Conservation (phyloP, 176 grass and related monocot species). For the Eragrostis nindensis region DNA sequence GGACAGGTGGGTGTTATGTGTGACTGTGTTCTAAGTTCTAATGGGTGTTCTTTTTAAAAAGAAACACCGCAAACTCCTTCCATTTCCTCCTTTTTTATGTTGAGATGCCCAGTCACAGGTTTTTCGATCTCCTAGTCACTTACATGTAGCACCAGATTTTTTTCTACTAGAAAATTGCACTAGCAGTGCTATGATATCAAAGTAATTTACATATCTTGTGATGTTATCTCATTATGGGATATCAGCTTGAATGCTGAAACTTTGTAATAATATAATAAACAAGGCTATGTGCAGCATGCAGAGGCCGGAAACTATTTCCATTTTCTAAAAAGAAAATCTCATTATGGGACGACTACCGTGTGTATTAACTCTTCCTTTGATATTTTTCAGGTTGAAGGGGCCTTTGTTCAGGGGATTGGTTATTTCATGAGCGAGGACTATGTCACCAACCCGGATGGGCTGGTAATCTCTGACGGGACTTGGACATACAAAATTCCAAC, state of each 20-base stretch:
- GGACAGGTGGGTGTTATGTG: constrained; percentile 65
- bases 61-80: not conserved
- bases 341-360: not conserved
- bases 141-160: not conserved
- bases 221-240: not conserved
- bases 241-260: no score
- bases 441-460: constrained; percentile 63
- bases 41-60: not conserved
- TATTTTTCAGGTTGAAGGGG: constrained; percentile 84
- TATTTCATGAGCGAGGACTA: constrained; percentile 91
- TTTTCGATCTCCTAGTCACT: constrained; percentile 17
- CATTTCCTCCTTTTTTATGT: constrained; percentile 16
- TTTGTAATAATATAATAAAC: no score
- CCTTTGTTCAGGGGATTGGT: constrained; percentile 94
- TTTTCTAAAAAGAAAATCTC: not conserved
- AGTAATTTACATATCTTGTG: not conserved
- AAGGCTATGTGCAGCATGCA: constrained; percentile 24
- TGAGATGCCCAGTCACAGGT: not conserved
- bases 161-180: not conserved
- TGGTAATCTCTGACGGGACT: constrained; percentile 83
- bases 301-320: constrained; percentile 40
- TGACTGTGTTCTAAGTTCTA: not conserved
- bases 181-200: constrained; percentile 13
- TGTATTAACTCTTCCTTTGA: not conserved
- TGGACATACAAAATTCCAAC: constrained; percentile 99